Base-by-base conservation (phyloP, 331 rosid genomes). In the Quercus lobata region DNA sequence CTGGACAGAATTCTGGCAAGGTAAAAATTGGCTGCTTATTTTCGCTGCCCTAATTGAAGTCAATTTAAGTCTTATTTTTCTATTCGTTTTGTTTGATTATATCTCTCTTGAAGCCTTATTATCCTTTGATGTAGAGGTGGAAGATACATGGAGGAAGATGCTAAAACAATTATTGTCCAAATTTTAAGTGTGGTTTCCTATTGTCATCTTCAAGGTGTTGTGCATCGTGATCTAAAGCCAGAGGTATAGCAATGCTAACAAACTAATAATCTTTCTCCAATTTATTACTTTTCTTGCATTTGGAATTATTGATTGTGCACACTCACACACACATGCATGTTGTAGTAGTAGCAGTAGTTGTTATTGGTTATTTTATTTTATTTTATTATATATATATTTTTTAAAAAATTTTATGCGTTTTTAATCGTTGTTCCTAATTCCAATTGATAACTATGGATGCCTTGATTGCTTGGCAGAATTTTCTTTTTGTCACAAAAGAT, bases 191-290 rank as follows among this genome's bases (percentile, higher is more conserved):
- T 91, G n/a, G 96, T 88, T 82, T 85, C 99, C 30, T 93, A 78
- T 83, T 92, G 96, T 83, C 99, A 92, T 88, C 94, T 93, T 78
- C 99, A 95, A 83, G 99, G 99, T 60, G 97, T 95, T 21, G 96
- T 93, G 74, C 99, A 93, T 69, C 97, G 99, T 58, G 99, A 95
- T 83, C 89, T 95, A 72, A 95, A 95, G 88, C 99, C 99, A 61
- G 99, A 95, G 99, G 99, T 95, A 84, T 75, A 46, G 9, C 68
- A 75, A 37, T 79, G 21, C 56, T 76, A 79, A 79, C 74, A 41
- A 30, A 68, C 66, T 52, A 32, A 37, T 69, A 63, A 22, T 72
- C 19, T 1, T n/a, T 16, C 56, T 65, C 57, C 49, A 8, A 27
- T 7, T 66, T 74, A 14, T 22, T 16, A 32, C 19, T 22, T 55